Percentiles rank a stretch among this genome's conserved stretches.
Evolutionary conservation across 148 eudicot species (phyloP).

Genomic region (Rhododendron griersonianum): DNA sequence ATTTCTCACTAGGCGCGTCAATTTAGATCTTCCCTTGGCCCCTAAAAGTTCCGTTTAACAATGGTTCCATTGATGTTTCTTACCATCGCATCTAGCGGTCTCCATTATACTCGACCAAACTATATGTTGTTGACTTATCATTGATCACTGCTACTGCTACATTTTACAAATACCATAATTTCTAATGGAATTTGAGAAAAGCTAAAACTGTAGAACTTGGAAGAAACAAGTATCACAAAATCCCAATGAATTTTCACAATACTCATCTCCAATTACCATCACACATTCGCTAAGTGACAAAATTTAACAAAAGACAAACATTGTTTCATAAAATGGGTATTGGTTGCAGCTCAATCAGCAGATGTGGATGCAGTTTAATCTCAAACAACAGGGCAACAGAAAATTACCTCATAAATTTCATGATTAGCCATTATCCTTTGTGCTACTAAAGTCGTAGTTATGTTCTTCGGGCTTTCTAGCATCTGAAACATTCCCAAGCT

Average conservation of each 20-base stretch:
- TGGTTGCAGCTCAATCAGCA: neutral
- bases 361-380: neutral
- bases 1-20: neutral
- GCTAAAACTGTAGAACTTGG: neutral
- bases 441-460: conserved; percentile 80
- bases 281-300: neutral
- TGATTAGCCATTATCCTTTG: conserved; percentile 76
- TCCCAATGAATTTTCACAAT: neutral
- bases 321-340: neutral
- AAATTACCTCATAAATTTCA: conserved; percentile 59
- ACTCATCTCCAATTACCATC: neutral
- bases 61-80: neutral
- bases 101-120: neutral
- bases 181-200: neutral
- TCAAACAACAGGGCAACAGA: neutral
- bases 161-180: neutral
- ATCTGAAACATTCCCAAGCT: conserved; percentile 71
- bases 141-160: neutral
- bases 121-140: neutral
- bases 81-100: neutral
- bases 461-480: conserved; percentile 72
- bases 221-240: neutral
- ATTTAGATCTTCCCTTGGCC: neutral
- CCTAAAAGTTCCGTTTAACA: neutral
- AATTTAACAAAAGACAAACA: neutral